A percentile compares a stretch with the other conserved stretches of the same genome.
Evolutionary conservation across 805 yeast species (phyloP).

Genomic region (Kodamaea fukazawae): DNA sequence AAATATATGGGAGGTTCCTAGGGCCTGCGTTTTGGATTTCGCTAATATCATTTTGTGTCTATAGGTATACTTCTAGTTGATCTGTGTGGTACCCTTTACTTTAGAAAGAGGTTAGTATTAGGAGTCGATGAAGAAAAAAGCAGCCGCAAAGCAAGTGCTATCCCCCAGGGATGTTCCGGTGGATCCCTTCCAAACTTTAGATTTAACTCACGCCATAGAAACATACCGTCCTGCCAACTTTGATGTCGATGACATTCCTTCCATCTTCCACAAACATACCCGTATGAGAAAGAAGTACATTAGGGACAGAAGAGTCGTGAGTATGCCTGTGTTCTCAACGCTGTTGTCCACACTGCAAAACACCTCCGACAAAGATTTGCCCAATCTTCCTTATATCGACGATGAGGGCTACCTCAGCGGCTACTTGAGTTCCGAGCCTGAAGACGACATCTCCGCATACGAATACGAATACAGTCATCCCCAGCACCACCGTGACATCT

Average conservation of each 20-base stretch:
- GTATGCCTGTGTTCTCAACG: conserved; percentile 19
- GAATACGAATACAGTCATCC: background rate
- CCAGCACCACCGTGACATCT: conserved; percentile 2
- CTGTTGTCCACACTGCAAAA: conserved; percentile 44
- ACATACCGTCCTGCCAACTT: conserved; percentile 27
- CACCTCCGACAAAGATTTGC: conserved; percentile 89
- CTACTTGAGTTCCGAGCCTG: background rate
- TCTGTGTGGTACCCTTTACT: no score
- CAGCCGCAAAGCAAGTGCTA: conserved; percentile 20
- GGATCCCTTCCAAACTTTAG: conserved; percentile 24
- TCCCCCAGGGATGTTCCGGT: conserved; percentile 24
- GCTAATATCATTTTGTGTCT: no score
- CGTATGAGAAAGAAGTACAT: background rate
- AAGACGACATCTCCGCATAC: background rate
- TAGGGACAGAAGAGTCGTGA: conserved; percentile 17
- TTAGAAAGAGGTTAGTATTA: no score
- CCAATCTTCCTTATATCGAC: conserved; percentile 46
- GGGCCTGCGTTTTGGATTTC: no score
- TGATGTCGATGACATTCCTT: conserved; percentile 29
- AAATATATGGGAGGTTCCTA: no score
- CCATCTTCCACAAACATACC: conserved; percentile 10
- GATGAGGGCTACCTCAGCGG: conserved; percentile 8
- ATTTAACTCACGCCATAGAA: conserved; percentile 26
- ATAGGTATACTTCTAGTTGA: no score
- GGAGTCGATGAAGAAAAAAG: conserved; percentile 12